Evolutionary conservation across 2,329 filamentous ascomycete species (phyloP).

Genomic region (Gremmenia infestans): DNA sequence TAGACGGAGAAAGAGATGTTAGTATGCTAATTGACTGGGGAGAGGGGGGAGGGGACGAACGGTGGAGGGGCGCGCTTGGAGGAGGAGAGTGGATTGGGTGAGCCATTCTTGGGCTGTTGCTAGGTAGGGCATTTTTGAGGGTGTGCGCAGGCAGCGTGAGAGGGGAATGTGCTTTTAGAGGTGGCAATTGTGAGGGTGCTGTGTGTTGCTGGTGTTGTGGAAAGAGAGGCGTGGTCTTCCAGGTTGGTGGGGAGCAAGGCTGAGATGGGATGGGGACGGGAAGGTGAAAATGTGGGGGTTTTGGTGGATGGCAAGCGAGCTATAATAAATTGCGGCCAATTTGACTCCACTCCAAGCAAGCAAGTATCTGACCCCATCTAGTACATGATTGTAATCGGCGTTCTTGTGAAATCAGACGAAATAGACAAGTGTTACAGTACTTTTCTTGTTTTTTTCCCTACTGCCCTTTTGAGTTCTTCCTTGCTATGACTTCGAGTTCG

Average conservation of each 20-base stretch:
- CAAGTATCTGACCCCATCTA: too few relatives aligned
- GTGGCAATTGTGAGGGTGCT: background rate
- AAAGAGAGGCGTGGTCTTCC: too few relatives aligned
- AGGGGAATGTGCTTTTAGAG: background rate
- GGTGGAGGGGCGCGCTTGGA: conserved; percentile 79
- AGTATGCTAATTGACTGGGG: conserved; percentile 9
- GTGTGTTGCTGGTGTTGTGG: background rate
- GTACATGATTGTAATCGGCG: too few relatives aligned
- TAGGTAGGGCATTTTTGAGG: conserved; percentile 67
- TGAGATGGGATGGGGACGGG: background rate
- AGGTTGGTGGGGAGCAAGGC: background rate
- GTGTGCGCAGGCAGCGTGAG: background rate
- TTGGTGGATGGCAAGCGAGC: background rate
- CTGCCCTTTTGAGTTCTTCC: too few relatives aligned
- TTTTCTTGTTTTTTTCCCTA: too few relatives aligned
- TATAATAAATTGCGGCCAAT: too few relatives aligned
- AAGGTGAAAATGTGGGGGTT: background rate
- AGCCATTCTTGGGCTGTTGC: conserved; percentile 86
- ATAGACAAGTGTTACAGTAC: too few relatives aligned
- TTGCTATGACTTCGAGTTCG: too few relatives aligned
- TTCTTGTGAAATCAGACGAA: too few relatives aligned
- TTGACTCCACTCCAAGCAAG: too few relatives aligned
- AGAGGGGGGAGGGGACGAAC: conserved; percentile 46
- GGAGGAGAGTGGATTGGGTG: conserved; percentile 75
- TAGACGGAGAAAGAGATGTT: conserved; percentile 35